Evolutionary conservation across 31 red algal genomes (phyloP).

Genomic region (Endocladia muricata): DNA sequence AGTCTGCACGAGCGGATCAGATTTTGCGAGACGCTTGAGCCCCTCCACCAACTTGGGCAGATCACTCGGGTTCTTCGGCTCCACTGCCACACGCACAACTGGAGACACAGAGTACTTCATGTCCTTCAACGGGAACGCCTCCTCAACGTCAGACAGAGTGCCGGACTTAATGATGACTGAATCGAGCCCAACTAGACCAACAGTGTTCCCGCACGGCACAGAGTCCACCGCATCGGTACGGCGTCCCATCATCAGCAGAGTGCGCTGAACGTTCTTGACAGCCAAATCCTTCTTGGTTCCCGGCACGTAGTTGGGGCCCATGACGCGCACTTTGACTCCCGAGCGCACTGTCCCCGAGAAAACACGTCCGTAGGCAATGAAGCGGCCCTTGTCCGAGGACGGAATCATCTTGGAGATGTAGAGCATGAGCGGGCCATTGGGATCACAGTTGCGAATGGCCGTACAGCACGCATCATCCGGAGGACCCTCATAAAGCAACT

Average conservation of each 20-base stretch:
- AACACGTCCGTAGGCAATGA: constrained; percentile 97
- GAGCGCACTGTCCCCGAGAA: constrained; percentile 95
- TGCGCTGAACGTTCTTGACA: constrained; percentile 94
- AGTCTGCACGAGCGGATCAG: constrained; percentile 95
- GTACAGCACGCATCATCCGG: constrained; percentile 94
- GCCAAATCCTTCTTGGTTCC: constrained; percentile 96
- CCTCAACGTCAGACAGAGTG: constrained; percentile 87
- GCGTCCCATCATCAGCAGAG: constrained; percentile 99
- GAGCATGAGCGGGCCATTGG: constrained; percentile 96
- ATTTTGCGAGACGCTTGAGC: constrained; percentile 97
- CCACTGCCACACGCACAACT: constrained; percentile 98
- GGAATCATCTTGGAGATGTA: constrained; percentile 99
- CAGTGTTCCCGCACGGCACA: constrained; percentile 97
- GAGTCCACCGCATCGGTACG: constrained; percentile 92
- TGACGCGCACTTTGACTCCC: constrained; percentile 96
- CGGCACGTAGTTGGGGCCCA: constrained; percentile 99
- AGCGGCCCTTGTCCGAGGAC: constrained; percentile 94
- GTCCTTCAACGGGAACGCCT: constrained; percentile 95
- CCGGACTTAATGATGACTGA: constrained; percentile 93
- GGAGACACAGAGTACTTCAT: constrained; percentile 99
- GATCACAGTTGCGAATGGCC: constrained; percentile 97
- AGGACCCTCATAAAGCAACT: constrained; percentile 96
- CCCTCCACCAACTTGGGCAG: constrained; percentile 98
- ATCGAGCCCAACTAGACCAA: constrained; percentile 96
- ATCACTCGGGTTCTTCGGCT: constrained; percentile 98